These are phyloP conservation scores for Paramecium biaurelia DNA, from an alignment of 73 alveolate species.

Conservation along the genomic window DNA sequence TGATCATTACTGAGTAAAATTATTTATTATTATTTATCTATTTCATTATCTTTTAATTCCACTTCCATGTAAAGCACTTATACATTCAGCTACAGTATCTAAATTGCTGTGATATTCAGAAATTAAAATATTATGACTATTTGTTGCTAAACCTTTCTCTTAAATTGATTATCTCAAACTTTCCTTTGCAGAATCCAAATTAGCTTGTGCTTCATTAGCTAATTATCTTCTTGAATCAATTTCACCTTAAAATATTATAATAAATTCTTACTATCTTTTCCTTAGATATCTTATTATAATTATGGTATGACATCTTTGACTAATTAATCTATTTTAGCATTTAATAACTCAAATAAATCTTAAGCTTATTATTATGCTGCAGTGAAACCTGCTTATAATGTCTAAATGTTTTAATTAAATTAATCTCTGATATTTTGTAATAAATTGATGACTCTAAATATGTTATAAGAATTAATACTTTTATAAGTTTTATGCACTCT, in stretches of 20 bases:
- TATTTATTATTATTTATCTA: background rate
- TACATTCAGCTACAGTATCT: conserved; percentile 33
- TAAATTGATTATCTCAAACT: background rate
- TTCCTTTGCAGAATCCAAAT: background rate
- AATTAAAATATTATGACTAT: background rate
- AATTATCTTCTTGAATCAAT: background rate
- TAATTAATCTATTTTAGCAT: background rate
- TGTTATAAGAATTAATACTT: background rate
- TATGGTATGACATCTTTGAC: conserved; percentile 17
- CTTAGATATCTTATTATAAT: background rate
- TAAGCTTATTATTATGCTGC: background rate
- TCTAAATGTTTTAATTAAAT: background rate
- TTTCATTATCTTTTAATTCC: conserved; percentile 44
- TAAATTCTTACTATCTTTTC: background rate
- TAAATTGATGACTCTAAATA: background rate
- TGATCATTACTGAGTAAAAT: background rate
- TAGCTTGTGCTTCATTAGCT: background rate
- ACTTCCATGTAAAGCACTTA: conserved; percentile 11
- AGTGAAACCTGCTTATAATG: background rate
- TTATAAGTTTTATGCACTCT: background rate
- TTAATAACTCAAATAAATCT: background rate
- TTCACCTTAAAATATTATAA: background rate
- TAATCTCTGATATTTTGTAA: conserved; percentile 35
- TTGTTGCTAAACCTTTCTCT: background rate
- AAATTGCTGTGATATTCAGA: conserved; percentile 21